A percentile compares a stretch with the other conserved stretches of the same genome.
Evolutionary conservation across 1,139 yeast species (phyloP).

Genomic region (Kodamaea anthophila): DNA sequence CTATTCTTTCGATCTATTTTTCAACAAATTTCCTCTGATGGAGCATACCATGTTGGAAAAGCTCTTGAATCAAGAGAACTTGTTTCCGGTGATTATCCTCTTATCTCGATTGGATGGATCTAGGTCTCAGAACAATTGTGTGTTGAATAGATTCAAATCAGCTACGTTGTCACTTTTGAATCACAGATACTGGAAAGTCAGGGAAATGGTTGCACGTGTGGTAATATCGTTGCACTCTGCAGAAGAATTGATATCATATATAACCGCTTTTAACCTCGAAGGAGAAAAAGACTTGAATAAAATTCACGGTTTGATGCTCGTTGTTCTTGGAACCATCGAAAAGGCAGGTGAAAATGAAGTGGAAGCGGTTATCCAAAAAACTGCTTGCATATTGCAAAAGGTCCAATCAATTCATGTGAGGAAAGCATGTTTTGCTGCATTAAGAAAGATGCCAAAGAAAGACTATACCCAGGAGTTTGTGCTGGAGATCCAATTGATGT

Average conservation of each 20-base stretch:
- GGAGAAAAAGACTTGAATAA: constrained; percentile 3
- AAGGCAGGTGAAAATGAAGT: constrained; percentile 2
- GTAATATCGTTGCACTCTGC: constrained; percentile 45
- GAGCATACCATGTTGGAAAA: constrained; percentile 41
- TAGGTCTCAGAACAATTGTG: constrained; percentile 2
- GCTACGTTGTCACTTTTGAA: constrained; percentile 10
- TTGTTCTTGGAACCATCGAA: constrained; percentile 6
- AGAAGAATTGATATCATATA: constrained; percentile 14
- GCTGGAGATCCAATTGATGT: not conserved
- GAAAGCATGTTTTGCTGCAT: constrained; percentile 4
- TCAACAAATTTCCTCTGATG: constrained; percentile 53
- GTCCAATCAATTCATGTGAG: constrained; percentile 6
- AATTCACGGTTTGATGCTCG: constrained; percentile 8
- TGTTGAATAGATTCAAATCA: constrained; percentile 8
- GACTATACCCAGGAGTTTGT: not conserved
- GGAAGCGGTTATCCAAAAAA: too few relatives aligned
- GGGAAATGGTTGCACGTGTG: constrained; percentile 80
- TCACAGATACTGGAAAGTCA: constrained; percentile 64
- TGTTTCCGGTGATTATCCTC: constrained; percentile 71
- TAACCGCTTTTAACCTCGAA: constrained; percentile 1
- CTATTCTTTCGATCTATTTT: constrained; percentile 40
- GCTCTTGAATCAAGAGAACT: constrained; percentile 30
- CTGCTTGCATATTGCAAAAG: too few relatives aligned
- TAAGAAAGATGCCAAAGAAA: constrained; percentile 1
- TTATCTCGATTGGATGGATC: constrained; percentile 49